Evolutionary conservation across 176 grass and related monocot genomes (phyloP).

Genomic region (Oryza rufipogon): DNA sequence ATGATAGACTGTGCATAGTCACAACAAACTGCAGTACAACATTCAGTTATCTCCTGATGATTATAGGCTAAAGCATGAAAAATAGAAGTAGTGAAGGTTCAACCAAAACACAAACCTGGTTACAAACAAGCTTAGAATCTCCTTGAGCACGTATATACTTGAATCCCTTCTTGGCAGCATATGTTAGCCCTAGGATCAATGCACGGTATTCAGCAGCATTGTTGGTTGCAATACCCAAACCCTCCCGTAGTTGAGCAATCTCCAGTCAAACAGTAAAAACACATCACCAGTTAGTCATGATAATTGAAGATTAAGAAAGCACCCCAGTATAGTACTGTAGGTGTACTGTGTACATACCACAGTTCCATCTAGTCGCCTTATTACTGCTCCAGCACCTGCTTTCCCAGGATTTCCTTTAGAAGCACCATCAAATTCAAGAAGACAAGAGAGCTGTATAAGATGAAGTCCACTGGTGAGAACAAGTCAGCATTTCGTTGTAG

Average conservation of each 20-base stretch:
- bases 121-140: slow-evolving; percentile 77
- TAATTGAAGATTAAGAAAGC: slow-evolving; percentile 11
- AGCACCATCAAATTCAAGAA: slow-evolving; percentile 91
- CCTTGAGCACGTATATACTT: slow-evolving; percentile 74
- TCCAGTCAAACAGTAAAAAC: slow-evolving; percentile 34
- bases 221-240: slow-evolving; percentile 70
- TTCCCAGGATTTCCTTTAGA: slow-evolving; percentile 95
- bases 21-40: not conserved
- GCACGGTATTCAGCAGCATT: slow-evolving; percentile 91
- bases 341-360: slow-evolving; percentile 54
- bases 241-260: slow-evolving; percentile 84
- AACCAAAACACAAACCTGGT: slow-evolving; percentile 53
- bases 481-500: slow-evolving; percentile 21
- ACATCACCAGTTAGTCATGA: slow-evolving; percentile 34
- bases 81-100: slow-evolving; percentile 15
- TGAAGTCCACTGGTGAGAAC: slow-evolving; percentile 17
- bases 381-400: slow-evolving; percentile 76
- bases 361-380: slow-evolving; percentile 68
- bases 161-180: slow-evolving; percentile 78
- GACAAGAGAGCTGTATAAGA: slow-evolving; percentile 67
- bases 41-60: not conserved
- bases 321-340: slow-evolving; percentile 16
- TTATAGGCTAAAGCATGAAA: slow-evolving; percentile 29
- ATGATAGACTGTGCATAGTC: slow-evolving; percentile 1
- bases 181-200: slow-evolving; percentile 86